phyloP scores from a whole-genome alignment of 202 grass and related monocot genomes.

The Setaria italica region DNA sequence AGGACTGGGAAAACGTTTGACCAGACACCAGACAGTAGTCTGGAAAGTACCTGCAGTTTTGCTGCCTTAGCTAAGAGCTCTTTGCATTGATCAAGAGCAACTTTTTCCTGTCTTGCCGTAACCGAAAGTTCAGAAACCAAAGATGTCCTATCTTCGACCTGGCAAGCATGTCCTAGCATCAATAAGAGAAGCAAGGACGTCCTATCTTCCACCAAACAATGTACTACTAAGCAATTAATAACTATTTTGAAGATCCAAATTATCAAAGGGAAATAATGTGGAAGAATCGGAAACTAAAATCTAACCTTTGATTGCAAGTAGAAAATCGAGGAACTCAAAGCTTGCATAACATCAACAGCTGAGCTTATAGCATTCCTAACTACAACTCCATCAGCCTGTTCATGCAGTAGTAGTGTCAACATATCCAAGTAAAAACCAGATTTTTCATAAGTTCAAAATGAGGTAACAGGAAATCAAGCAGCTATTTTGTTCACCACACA shows the following conservation, averaged over 20 bases:
- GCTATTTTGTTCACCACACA: conserved; percentile 13
- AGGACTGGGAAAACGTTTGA: conserved; percentile 7
- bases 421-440: conserved; percentile 15
- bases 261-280: neutral
- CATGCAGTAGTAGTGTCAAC: conserved; percentile 4
- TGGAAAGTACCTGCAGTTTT: conserved; percentile 66
- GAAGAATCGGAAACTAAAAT: conserved; percentile 5
- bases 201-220: conserved; percentile 9
- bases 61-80: conserved; percentile 61
- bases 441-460: neutral
- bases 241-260: neutral
- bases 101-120: conserved; percentile 55
- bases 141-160: conserved; percentile 62
- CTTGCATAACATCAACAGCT: conserved; percentile 66
- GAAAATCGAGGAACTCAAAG: conserved; percentile 55
- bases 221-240: neutral
- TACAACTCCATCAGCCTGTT: conserved; percentile 61
- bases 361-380: conserved; percentile 71
- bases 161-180: conserved; percentile 28
- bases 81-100: conserved; percentile 67
- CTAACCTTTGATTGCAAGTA: conserved; percentile 60
- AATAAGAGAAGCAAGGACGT: conserved; percentile 27
- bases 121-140: conserved; percentile 65
- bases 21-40: neutral
- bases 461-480: conserved; percentile 25